Percentiles rank a stretch among this genome's conserved stretches.
Evolutionary conservation across 2,329 filamentous ascomycete species (phyloP).

Genomic region (Apiospora marii): DNA sequence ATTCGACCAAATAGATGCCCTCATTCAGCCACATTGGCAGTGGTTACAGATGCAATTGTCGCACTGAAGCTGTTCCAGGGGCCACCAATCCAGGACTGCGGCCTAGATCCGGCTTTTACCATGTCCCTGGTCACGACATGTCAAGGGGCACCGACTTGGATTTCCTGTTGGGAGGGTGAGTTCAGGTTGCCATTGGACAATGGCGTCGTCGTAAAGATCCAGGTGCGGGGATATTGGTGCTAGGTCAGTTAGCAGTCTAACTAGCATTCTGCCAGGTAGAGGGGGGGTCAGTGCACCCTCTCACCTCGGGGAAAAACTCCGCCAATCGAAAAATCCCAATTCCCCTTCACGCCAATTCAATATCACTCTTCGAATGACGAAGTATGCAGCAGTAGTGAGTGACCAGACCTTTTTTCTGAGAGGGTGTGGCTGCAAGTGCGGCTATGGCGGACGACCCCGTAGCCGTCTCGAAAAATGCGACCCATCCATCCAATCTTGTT

Average conservation of each 20-base stretch:
- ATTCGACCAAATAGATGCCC: background rate
- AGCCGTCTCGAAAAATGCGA: background rate
- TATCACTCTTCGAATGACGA: background rate
- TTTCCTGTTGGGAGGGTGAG: background rate
- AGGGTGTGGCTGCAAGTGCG: background rate
- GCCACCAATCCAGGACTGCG: background rate
- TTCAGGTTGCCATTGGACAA: background rate
- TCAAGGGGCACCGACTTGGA: background rate
- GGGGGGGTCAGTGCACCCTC: background rate
- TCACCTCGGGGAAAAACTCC: background rate
- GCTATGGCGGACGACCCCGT: too few species aligned
- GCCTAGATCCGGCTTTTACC: background rate
- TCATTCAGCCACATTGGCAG: background rate
- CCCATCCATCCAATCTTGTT: background rate
- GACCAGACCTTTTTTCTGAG: too few species aligned
- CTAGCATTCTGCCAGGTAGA: background rate
- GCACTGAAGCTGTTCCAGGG: background rate
- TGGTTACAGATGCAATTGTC: background rate
- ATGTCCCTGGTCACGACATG: background rate
- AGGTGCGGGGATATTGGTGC: conserved; percentile 2
- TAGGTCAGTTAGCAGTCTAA: background rate
- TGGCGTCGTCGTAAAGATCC: background rate
- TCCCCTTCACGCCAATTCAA: background rate
- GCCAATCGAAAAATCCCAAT: conserved; percentile 1
- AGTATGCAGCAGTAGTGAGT: background rate